Evolutionary conservation across 352 stramenopile genomes (phyloP), one percentile per base, ranked within the genome.

Genomic region (Pilasporangium apinafurcum): DNA sequence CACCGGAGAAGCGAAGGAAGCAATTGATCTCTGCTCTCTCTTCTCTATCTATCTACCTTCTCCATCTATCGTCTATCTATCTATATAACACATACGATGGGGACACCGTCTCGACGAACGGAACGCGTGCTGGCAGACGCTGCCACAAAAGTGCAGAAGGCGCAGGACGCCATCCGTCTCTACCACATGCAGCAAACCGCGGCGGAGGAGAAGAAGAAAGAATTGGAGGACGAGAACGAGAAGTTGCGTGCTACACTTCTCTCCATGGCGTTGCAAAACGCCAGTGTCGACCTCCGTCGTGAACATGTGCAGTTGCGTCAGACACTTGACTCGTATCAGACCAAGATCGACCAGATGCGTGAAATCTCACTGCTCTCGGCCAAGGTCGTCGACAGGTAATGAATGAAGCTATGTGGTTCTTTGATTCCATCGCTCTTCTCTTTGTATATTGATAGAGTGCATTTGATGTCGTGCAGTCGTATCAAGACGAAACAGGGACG

Each of bases 331-430:
- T 90, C 78, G 62, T 89, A 87, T 59, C 78, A 93, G 69, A 82
- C 57, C 61, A 93, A 93, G 62, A 89, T 93, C 56, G 80, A 91
- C 56, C 78, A 88, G 50, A 89, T 90, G 76, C 61, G 79, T 45
- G 79, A 92, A 53, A 89, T 92, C 48, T 89, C 81, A 47, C 56
- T 93, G 48, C 70, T 93, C 46, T 78, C 71, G 27, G 81, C 81
- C 47, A 86, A 84, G 51, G 81, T 93, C 32, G 79, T 93, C 36
- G 82, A 93, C 64, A 90, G 78, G 78, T 90, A 48, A 25, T 26
- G 12, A 28, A 4, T 20, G 25, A 26, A 7, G 2, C 14, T 1
- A 12, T 24, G 3, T 49, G 18, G 18, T 16, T 27, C 14, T 32
- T 20, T 22, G 17, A 26, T 37, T 18, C 2, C 37, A 31, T 8